phyloP scores from a whole-genome alignment of 176 grass and related monocot genomes.

The Canna indica region DNA sequence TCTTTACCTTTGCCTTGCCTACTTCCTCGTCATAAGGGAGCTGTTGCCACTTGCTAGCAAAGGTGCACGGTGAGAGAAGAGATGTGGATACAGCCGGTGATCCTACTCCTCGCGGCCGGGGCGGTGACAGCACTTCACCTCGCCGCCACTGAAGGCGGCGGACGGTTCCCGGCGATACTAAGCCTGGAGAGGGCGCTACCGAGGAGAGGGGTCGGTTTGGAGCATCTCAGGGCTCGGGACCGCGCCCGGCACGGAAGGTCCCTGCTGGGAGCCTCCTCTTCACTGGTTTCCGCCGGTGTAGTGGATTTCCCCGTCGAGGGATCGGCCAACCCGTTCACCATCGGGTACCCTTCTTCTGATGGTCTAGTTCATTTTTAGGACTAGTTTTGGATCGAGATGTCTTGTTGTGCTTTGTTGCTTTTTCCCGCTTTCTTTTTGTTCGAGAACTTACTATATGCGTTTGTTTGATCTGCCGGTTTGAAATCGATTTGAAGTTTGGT shows the following conservation, averaged over 20 bases:
- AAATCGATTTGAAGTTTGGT: not conserved
- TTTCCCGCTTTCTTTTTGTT: not conserved
- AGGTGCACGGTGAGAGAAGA: not conserved
- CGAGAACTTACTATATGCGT: not conserved
- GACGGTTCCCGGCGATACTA: slow-evolving; percentile 36
- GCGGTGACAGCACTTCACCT: not conserved
- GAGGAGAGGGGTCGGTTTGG: slow-evolving; percentile 38
- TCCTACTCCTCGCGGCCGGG: not conserved
- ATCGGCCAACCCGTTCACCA: slow-evolving; percentile 75
- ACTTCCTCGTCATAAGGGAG: not conserved
- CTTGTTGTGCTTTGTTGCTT: not conserved
- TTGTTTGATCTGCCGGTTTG: not conserved
- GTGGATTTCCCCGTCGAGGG: slow-evolving; percentile 89
- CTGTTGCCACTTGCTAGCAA: too few species aligned
- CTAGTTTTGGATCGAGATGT: not conserved
- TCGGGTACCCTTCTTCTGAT: slow-evolving; percentile 42
- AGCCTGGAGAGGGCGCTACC: slow-evolving; percentile 69
- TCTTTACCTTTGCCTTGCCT: not conserved
- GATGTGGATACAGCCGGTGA: not conserved
- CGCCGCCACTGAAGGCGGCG: not conserved
- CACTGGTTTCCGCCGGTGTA: slow-evolving; percentile 37
- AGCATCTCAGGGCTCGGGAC: slow-evolving; percentile 64
- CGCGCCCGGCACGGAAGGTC: slow-evolving; percentile 38
- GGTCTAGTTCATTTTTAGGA: not conserved
- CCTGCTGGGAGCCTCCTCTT: slow-evolving; percentile 29